Evolutionary conservation across 495 filamentous ascomycete species (phyloP), one percentile per base, ranked within the genome.

Genomic region (Parathielavia appendiculata): DNA sequence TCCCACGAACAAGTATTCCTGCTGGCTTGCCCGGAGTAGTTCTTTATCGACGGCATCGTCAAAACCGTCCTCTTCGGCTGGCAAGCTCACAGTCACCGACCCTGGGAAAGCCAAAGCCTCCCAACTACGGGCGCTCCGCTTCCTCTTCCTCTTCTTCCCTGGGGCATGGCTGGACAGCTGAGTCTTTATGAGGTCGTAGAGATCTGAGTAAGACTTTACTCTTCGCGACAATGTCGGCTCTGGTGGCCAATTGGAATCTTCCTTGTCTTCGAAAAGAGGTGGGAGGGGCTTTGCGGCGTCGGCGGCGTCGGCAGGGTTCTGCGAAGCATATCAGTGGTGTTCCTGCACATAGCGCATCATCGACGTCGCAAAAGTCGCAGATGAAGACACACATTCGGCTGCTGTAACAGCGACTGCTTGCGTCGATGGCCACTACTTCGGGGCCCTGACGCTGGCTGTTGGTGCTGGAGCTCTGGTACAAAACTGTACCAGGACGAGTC

Each of bases 1-100:
- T 30, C 26, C 32, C 14, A 60, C 82, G 64, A 81, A 95, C 89
- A 86, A 77, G 71, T 95, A 96, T 66, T 93, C 85, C 57, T 88
- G 86, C 64, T 91, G 87, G 73, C 88, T 92, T 47, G 89, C 82
- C 62, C 90, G 83, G 53, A 92, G 75, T 63, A 97, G 72, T 54
- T 81, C 81, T 30, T 79, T 78, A 66, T 85, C 84, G 54, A 89
- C 69, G 9, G 73, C 76, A 62, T 83, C 75, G 64, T 88, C 85
- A 26, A 55, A 83, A 44, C 77, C 65, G 19, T 85, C 79, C 9
- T 87, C 71, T 53, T 90, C 77, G n/a, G 63, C 67, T 9, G 74
- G 76, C 62, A 83, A 71, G 62, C 84, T 83, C 38, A 54, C 85
- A 51, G 79, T 65, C 14, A 82, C 80, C 5, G 86, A 72, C 45